phyloP scores from a whole-genome alignment of 305 asterid genomes.

The Fraxinus latifolia region DNA sequence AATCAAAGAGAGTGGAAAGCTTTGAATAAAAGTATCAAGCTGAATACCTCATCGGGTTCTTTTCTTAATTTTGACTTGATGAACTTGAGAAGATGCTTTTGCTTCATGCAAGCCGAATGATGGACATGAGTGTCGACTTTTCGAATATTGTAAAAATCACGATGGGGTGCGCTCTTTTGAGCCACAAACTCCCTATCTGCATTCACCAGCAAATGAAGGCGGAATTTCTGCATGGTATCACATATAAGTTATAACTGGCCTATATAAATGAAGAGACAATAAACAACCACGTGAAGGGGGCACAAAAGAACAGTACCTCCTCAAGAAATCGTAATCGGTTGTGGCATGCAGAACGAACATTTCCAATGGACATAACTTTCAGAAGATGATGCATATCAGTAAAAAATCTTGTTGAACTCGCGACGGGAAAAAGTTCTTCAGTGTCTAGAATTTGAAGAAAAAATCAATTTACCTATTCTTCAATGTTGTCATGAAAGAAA shows the following conservation, averaged over 20 bases:
- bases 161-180: conserved; percentile 93
- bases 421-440: conserved; percentile 81
- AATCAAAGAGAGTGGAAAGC: conserved; percentile 17
- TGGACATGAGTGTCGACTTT: conserved; percentile 93
- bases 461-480: conserved; percentile 1
- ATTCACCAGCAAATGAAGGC: conserved; percentile 79
- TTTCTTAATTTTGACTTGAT: conserved; percentile 79
- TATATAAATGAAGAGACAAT: conserved; percentile 20
- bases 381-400: conserved; percentile 86
- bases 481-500: not conserved
- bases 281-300: conserved; percentile 23
- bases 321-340: conserved; percentile 81
- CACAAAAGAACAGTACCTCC: conserved; percentile 52
- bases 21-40: conserved; percentile 24
- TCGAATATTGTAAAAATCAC: conserved; percentile 87
- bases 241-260: conserved; percentile 20
- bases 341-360: conserved; percentile 80
- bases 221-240: conserved; percentile 59
- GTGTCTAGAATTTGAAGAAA: conserved; percentile 42
- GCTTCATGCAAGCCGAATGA: conserved; percentile 98
- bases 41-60: conserved; percentile 90
- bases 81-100: conserved; percentile 88
- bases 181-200: conserved; percentile 86
- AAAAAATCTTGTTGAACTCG: conserved; percentile 75
- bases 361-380: conserved; percentile 78